Evolutionary conservation across 352 stramenopile species (phyloP).

Genomic region (Phytophthora agathidicida): DNA sequence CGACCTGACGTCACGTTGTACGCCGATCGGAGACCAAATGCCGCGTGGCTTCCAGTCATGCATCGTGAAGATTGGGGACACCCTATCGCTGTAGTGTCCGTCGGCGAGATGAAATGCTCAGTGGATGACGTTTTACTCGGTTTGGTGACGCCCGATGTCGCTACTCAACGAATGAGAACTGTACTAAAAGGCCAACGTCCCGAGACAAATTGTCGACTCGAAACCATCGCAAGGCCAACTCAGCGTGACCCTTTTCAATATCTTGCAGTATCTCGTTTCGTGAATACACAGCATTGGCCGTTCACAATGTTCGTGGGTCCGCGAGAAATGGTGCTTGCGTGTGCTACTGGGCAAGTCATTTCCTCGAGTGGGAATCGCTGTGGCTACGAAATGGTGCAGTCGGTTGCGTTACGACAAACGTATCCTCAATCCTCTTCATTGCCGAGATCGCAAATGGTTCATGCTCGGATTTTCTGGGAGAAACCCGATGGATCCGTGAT

Average conservation of each 20-base stretch:
- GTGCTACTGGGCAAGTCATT: slow-evolving; percentile 12
- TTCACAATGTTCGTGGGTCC: slow-evolving; percentile 25
- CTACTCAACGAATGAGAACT: slow-evolving; percentile 17
- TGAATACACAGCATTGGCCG: slow-evolving; percentile 20
- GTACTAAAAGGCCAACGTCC: slow-evolving; percentile 14
- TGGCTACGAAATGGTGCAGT: slow-evolving; percentile 30
- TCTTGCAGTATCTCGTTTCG: slow-evolving; percentile 19
- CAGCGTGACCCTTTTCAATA: slow-evolving; percentile 6
- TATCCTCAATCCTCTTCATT: slow-evolving; percentile 7
- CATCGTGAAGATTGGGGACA: slow-evolving; percentile 19
- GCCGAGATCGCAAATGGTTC: slow-evolving; percentile 15
- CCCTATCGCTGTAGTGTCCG: slow-evolving; percentile 17
- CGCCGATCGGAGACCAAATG: slow-evolving; percentile 20
- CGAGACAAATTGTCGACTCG: slow-evolving; percentile 11
- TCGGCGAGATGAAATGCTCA: slow-evolving; percentile 20
- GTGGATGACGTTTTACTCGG: slow-evolving; percentile 24
- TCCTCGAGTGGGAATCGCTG: slow-evolving; percentile 11
- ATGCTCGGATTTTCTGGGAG: slow-evolving; percentile 26
- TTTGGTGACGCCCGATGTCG: slow-evolving; percentile 15
- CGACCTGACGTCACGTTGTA: slow-evolving; percentile 24
- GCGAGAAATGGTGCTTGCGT: slow-evolving; percentile 20
- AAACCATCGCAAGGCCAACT: slow-evolving; percentile 11
- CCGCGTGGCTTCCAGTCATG: slow-evolving; percentile 25
- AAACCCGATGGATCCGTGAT: slow-evolving; percentile 12
- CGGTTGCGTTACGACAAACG: slow-evolving; percentile 8